A percentile compares a stretch with the other conserved stretches of the same genome.
Evolutionary conservation across 2,329 filamentous ascomycete genomes (phyloP).

Genomic region (Alternaria sp.): DNA sequence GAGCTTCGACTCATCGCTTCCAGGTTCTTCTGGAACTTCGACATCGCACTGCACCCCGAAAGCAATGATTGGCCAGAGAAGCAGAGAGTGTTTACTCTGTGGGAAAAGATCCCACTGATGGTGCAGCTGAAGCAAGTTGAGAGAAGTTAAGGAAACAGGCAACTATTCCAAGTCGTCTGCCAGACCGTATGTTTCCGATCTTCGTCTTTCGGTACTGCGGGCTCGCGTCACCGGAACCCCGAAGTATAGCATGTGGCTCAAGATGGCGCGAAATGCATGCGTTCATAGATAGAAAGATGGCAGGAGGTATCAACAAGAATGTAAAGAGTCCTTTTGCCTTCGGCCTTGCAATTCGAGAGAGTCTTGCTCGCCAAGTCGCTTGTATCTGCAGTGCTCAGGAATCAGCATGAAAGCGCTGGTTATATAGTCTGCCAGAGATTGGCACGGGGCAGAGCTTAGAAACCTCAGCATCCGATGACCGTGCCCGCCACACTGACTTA

Average conservation of each 20-base stretch:
- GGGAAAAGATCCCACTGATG: background rate
- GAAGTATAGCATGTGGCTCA: too few relatives aligned
- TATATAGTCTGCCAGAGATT: too few relatives aligned
- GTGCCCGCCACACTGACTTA: too few relatives aligned
- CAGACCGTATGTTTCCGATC: rapidly evolving
- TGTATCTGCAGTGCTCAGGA: too few relatives aligned
- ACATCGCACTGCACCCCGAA: conserved; percentile 30
- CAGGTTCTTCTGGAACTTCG: conserved; percentile 51
- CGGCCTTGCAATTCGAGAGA: rapidly evolving
- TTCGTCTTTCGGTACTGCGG: too few relatives aligned
- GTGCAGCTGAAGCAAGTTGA: background rate
- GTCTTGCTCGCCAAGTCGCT: too few relatives aligned
- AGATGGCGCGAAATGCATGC: too few relatives aligned
- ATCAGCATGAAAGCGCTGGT: rapidly evolving
- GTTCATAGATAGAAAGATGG: too few relatives aligned
- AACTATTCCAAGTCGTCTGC: rapidly evolving
- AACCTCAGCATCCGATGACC: rapidly evolving
- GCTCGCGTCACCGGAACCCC: too few relatives aligned
- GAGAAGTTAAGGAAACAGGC: background rate
- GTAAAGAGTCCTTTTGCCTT: rapidly evolving
- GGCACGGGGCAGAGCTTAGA: rapidly evolving
- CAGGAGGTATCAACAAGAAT: too few relatives aligned
- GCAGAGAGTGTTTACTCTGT: background rate
- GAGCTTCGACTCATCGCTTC: conserved; percentile 51
- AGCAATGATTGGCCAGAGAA: background rate